Base-by-base conservation (phyloP, 108 stramenopile species). In the Skeletonema tropicum region DNA sequence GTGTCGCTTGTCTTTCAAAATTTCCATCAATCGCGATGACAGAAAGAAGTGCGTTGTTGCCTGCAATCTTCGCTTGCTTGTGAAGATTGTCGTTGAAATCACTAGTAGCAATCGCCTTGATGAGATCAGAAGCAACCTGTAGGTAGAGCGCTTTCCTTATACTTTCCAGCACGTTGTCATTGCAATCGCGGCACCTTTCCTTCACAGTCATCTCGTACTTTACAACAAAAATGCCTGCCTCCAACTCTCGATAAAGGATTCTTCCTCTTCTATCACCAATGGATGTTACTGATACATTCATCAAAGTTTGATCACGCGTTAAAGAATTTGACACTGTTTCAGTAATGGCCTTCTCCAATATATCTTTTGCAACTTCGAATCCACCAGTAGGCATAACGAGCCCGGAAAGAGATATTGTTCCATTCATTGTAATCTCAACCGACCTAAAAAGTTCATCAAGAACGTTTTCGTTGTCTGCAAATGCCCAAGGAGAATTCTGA, bases 71-170 rank as follows among this genome's bases (percentile, higher is more conserved):
- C 23, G 52, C 52, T 55, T 55, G 52, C 52, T 23, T 55, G 9
- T 55, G 23, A 23, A 55, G 52, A 8, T 55, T 42, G 5, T 62
- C 73, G 35, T 19, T 36, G 65, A 59, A 52, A 58, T 31, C 74
- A 8, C 52, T 36, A 55, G 30, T 21, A 45, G 42, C 66, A 60
- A 30, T 65, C 21, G 23, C 42, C 11, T 59, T 17, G n/a, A 23
- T 60, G 6, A 60, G 6, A 14, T 41, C 31, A 57, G 39, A 42
- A 1, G 26, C n/a, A 12, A 55, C 62, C 25, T 49, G 13, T 19
- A 57, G 21, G 60, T 73, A 73, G 21, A 39, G 23, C 0, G 23
- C 21, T 17, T n/a, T 23, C 39, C 5, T 60, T 39, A 62, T 55
- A 55, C 23, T 23, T 6, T 55, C 23, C 52, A 55, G 25, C 1